Evolutionary conservation across 31 red algal species (phyloP).

Genomic region (Odonthalia washingtoniensis): DNA sequence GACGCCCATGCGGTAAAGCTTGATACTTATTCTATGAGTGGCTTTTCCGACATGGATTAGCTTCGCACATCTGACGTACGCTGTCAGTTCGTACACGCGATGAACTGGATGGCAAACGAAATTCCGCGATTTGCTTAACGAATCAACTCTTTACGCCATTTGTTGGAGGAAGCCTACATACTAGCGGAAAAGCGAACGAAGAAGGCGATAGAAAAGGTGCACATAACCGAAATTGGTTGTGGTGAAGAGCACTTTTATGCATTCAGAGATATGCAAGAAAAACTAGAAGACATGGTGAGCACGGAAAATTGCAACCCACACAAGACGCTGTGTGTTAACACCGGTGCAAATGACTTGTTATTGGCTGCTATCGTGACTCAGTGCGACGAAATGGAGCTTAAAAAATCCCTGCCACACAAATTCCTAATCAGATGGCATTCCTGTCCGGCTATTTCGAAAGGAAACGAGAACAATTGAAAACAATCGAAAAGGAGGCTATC

Average conservation of each 20-base stretch:
- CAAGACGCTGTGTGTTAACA: conserved; percentile 23
- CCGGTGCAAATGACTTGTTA: not conserved
- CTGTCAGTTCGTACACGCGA: conserved; percentile 19
- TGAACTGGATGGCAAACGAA: conserved; percentile 2
- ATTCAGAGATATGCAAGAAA: not conserved
- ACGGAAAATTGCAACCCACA: not conserved
- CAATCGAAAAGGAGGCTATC: too few relatives aligned
- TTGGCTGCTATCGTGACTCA: conserved; percentile 23
- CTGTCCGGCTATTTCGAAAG: conserved; percentile 14
- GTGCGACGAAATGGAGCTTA: not conserved
- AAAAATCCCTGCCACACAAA: not conserved
- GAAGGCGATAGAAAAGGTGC: not conserved
- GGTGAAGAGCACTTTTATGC: not conserved
- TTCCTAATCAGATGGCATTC: conserved; percentile 44
- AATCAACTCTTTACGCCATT: too few relatives aligned
- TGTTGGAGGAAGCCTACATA: not conserved
- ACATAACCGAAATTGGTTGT: not conserved
- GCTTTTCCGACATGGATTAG: not conserved
- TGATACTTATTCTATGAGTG: too few relatives aligned
- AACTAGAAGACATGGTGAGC: not conserved
- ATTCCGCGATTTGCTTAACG: not conserved
- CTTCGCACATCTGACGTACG: conserved; percentile 13
- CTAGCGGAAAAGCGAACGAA: not conserved
- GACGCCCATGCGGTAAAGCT: not conserved
- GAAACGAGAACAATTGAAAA: not conserved